Evolutionary conservation across 2,329 filamentous ascomycete species (phyloP).

Genomic region (Harringtonia lauricola): DNA sequence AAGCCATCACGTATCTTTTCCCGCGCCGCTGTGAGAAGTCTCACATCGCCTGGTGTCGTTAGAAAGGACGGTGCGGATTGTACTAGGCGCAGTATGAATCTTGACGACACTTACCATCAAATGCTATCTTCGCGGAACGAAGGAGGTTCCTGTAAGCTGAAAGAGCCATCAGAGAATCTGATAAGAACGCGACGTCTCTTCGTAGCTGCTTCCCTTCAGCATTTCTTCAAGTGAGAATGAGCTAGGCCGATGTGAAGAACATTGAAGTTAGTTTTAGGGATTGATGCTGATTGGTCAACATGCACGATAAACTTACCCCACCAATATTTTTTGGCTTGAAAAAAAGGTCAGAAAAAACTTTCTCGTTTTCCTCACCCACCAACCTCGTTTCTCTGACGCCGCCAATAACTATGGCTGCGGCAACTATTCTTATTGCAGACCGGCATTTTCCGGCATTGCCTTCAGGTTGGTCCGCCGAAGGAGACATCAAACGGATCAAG

Average conservation of each 20-base stretch:
- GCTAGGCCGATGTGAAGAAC: no score
- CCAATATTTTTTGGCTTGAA: no score
- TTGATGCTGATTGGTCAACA: no score
- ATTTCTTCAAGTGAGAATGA: no score
- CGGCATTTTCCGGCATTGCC: conserved; percentile 66
- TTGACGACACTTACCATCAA: conserved; percentile 49
- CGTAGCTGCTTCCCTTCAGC: not conserved
- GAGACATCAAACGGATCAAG: conserved; percentile 81
- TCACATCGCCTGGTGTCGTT: conserved; percentile 13
- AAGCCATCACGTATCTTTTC: conserved; percentile 65
- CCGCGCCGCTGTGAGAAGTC: conserved; percentile 59
- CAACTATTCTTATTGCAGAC: conserved; percentile 43
- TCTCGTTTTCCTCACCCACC: not conserved
- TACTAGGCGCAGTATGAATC: no score
- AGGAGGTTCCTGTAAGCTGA: conserved; percentile 72
- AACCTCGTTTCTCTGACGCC: not conserved
- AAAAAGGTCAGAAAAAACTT: not conserved
- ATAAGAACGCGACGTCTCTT: not conserved
- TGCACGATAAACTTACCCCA: no score
- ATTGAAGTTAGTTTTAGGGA: no score
- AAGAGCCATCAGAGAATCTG: conserved; percentile 43
- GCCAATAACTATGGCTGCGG: conserved; percentile 48
- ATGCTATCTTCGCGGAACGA: conserved; percentile 72
- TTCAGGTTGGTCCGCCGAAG: conserved; percentile 73
- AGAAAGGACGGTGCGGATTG: not conserved